Conservation (phyloP, 2,329 filamentous ascomycete genomes). For the Cytospora leucostoma region DNA sequence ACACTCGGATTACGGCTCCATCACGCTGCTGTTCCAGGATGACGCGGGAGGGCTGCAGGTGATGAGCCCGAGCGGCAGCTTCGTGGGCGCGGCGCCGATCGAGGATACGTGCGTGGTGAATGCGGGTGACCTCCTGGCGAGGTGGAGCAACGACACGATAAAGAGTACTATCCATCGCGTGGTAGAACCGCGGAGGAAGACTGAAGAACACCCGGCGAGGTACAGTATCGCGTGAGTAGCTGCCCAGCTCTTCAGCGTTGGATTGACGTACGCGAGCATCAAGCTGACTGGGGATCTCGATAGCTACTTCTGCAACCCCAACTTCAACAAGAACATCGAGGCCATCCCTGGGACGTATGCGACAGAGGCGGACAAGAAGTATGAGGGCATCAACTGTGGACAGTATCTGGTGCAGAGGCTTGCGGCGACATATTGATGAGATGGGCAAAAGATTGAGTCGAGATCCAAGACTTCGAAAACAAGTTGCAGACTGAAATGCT, state of each 20-base stretch:
- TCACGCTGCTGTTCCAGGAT: conserved; percentile 66
- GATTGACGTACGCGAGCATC: not conserved
- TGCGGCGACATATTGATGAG: conserved; percentile 66
- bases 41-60: conserved; percentile 57
- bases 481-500: not conserved
- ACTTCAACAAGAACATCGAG: conserved; percentile 74
- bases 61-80: conserved; percentile 71
- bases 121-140: conserved; percentile 79
- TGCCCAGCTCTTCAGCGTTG: no score
- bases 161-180: conserved; percentile 89
- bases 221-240: conserved; percentile 78
- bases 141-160: conserved; percentile 91
- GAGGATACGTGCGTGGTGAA: conserved; percentile 83
- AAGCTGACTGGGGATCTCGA: conserved; percentile 8
- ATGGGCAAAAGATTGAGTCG: not conserved
- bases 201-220: conserved; percentile 66
- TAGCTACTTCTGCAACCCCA: conserved; percentile 86
- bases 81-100: conserved; percentile 83
- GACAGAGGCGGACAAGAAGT: conserved; percentile 70
- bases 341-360: conserved; percentile 77
- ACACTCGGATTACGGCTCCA: conserved; percentile 68
- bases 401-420: conserved; percentile 80
- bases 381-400: conserved; percentile 73
- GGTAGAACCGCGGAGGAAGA: conserved; percentile 72
- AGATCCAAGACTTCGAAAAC: not conserved